A percentile compares a stretch with the other conserved stretches of the same genome.
These are phyloP conservation scores for Blastocystis sp. DNA, from an alignment of 352 stramenopile species.

Conservation along the genomic window DNA sequence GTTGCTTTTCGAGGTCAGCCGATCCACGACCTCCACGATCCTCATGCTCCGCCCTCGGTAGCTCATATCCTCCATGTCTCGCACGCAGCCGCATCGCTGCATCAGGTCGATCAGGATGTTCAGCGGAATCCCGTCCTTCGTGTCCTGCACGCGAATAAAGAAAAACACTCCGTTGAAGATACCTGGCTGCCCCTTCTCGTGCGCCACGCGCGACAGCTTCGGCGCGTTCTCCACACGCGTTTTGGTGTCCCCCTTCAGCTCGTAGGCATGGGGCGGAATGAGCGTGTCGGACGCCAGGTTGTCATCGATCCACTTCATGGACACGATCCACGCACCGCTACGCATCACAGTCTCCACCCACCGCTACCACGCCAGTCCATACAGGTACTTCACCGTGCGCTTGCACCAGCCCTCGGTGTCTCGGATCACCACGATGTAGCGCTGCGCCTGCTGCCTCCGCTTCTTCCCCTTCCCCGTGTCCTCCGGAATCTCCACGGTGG, in stretches of 20 bases:
- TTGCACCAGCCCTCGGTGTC: conserved; percentile 58
- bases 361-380: conserved; percentile 51
- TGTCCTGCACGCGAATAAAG: conserved; percentile 56
- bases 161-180: conserved; percentile 62
- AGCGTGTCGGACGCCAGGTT: conserved; percentile 9
- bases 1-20: conserved; percentile 50
- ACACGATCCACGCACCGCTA: conserved; percentile 71
- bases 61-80: conserved; percentile 33
- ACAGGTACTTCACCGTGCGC: conserved; percentile 66
- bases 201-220: conserved; percentile 11
- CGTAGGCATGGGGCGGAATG: conserved; percentile 48
- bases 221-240: conserved; percentile 46
- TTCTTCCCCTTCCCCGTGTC: not conserved
- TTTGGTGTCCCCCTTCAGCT: conserved; percentile 41
- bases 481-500: not conserved
- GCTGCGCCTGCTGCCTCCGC: conserved; percentile 2
- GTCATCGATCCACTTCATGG: conserved; percentile 57
- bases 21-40: conserved; percentile 48
- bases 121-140: conserved; percentile 47
- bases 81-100: conserved; percentile 61
- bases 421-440: conserved; percentile 59
- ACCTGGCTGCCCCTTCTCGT: conserved; percentile 51
- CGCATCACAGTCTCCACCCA: not conserved
- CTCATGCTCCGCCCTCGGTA: conserved; percentile 19
- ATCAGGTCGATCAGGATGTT: conserved; percentile 70